These are phyloP conservation scores for Aspergillus quadrilineatus DNA, from an alignment of 2,329 filamentous ascomycete genomes.

Conservation along the genomic window DNA sequence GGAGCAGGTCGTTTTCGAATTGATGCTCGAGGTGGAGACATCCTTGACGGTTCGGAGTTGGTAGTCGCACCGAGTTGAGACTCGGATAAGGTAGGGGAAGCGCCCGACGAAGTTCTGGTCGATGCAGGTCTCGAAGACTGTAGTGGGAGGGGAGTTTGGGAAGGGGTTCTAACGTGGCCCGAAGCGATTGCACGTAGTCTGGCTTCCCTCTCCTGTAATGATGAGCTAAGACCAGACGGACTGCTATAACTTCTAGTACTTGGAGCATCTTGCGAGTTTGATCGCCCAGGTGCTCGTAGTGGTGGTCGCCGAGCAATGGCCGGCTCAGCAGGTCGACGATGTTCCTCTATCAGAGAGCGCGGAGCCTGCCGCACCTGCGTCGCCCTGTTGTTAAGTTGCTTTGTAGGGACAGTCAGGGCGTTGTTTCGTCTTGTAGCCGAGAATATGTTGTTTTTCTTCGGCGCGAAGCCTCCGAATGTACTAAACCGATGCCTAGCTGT, in stretches of 20 bases:
- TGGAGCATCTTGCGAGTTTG: slow-evolving; percentile 7
- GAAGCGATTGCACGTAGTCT: slow-evolving; percentile 32
- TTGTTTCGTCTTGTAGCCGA: slow-evolving; percentile 37
- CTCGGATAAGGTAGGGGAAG: slow-evolving; percentile 1
- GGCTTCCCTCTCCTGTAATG: slow-evolving; percentile 31
- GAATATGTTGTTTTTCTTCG: slow-evolving; percentile 38
- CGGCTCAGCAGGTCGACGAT: slow-evolving; percentile 30
- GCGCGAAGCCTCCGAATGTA: slow-evolving; percentile 18
- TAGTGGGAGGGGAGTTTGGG: slow-evolving; percentile 5
- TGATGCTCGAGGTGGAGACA: slow-evolving; percentile 21
- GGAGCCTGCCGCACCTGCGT: slow-evolving; percentile 42
- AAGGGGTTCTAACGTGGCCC: slow-evolving; percentile 18
- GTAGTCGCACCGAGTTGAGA: slow-evolving; percentile 3
- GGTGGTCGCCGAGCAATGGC: slow-evolving; percentile 15
- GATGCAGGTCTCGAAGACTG: slow-evolving; percentile 5
- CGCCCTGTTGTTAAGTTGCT: slow-evolving; percentile 41
- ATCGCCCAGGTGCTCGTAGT: slow-evolving; percentile 22
- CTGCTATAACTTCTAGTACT: slow-evolving; percentile 1
- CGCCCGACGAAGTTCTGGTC: not conserved
- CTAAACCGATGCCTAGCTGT: slow-evolving; percentile 33
- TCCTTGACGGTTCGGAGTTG: slow-evolving; percentile 11
- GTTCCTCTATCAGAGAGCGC: slow-evolving; percentile 43
- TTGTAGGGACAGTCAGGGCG: slow-evolving; percentile 40
- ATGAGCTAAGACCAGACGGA: slow-evolving; percentile 8
- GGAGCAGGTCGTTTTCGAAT: slow-evolving; percentile 33